phyloP scores from a whole-genome alignment of 805 yeast species.

The Lachancea lanzarotensis region DNA sequence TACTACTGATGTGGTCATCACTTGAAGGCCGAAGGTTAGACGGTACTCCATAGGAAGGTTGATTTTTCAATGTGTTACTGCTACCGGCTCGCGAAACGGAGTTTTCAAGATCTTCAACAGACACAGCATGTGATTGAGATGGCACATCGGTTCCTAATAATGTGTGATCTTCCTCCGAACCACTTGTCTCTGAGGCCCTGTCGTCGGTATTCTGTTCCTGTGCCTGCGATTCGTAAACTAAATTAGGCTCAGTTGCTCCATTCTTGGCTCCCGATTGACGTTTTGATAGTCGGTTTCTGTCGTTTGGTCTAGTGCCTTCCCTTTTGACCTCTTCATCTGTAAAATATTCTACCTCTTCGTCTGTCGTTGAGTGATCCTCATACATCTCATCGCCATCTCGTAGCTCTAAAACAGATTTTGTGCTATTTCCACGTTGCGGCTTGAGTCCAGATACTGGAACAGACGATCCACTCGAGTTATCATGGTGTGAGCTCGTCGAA shows the following conservation, averaged over 20 bases:
- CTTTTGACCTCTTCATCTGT: conserved; percentile 21
- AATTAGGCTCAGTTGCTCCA: not conserved
- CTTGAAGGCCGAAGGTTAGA: conserved; percentile 11
- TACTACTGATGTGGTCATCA: conserved; percentile 3
- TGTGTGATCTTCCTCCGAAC: conserved; percentile 1
- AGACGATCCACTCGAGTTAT: conserved; percentile 12
- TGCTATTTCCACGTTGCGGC: conserved; percentile 26
- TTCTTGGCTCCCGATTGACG: not conserved
- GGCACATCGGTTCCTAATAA: not conserved
- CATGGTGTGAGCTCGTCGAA: conserved; percentile 10
- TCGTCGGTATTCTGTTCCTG: not conserved
- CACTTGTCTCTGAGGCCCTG: not conserved
- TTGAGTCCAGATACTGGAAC: conserved; percentile 15
- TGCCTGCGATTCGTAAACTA: not conserved
- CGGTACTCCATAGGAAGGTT: conserved; percentile 19
- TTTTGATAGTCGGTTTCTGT: not conserved
- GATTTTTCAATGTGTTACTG: conserved; percentile 7
- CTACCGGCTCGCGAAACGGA: conserved; percentile 3
- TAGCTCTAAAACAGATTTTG: conserved; percentile 25
- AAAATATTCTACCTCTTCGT: conserved; percentile 39
- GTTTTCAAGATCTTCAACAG: not conserved
- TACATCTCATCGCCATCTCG: conserved; percentile 24
- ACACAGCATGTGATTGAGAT: not conserved
- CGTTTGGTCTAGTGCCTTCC: not conserved
- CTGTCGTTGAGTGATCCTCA: conserved; percentile 23